phyloP scores from a whole-genome alignment of 306 rosid species.

The Begonia peltatifolia region DNA sequence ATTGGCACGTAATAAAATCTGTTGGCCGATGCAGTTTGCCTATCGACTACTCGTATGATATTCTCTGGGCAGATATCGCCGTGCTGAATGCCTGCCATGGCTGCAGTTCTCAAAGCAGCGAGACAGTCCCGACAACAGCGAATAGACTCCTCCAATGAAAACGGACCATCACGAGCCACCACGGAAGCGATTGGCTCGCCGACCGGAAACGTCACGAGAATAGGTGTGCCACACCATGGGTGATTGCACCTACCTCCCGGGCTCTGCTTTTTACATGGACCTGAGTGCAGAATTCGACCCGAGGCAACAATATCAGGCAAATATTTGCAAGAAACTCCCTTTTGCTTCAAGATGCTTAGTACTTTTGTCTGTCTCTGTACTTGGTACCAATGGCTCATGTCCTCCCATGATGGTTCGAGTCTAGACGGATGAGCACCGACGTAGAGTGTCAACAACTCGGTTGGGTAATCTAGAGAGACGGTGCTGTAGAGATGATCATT shows the following conservation, averaged over 20 bases:
- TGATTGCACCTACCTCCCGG: conserved; percentile 85
- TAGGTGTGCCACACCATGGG: conserved; percentile 99
- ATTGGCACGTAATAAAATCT: conserved; percentile 64
- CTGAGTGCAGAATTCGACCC: conserved; percentile 93
- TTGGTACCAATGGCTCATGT: conserved; percentile 95
- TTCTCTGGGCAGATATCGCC: conserved; percentile 94
- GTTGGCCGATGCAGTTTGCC: conserved; percentile 9
- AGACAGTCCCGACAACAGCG: conserved; percentile 93
- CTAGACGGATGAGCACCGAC: conserved; percentile 86
- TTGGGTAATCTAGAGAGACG: conserved; percentile 71
- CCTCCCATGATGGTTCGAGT: conserved; percentile 97
- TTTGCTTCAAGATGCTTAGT: conserved; percentile 79
- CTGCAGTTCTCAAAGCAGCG: conserved; percentile 71
- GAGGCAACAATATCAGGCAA: conserved; percentile 77
- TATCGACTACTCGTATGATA: conserved; percentile 52
- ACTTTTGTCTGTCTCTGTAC: conserved; percentile 97
- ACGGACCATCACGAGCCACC: conserved; percentile 51
- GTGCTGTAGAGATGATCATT: conserved; percentile 60
- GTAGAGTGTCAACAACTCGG: conserved; percentile 51
- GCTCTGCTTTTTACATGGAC: conserved; percentile 72
- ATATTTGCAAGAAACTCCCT: conserved; percentile 69
- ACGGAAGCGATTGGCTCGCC: conserved; percentile 67
- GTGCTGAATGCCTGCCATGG: conserved; percentile 77
- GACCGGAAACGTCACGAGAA: conserved; percentile 78
- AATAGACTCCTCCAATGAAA: conserved; percentile 64